Evolutionary conservation across 192 early-diverging fungal species (phyloP).

Genomic region (Coemansia sp.): DNA sequence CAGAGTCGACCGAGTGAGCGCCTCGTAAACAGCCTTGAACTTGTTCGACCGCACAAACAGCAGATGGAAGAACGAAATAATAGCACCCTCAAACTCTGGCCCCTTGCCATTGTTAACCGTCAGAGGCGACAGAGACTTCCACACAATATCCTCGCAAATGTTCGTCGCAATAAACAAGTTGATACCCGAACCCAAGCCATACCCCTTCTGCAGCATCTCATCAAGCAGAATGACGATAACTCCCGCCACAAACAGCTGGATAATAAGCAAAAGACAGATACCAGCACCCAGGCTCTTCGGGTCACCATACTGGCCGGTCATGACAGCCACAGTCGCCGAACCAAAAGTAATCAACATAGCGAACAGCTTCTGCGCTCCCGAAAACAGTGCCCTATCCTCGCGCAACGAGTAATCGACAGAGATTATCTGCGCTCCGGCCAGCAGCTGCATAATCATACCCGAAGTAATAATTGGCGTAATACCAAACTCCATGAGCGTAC

Average conservation of each 20-base stretch:
- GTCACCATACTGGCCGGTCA: constrained; percentile 97
- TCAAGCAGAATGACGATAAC: constrained; percentile 98
- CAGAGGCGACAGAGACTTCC: constrained; percentile 98
- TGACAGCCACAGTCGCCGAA: constrained; percentile 96
- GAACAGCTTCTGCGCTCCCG: constrained; percentile 98
- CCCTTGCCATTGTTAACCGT: constrained; percentile 98
- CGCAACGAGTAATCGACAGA: constrained; percentile 99
- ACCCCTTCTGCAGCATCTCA: constrained; percentile 99
- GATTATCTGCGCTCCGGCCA: constrained; percentile 98
- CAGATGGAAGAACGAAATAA: constrained; percentile 94
- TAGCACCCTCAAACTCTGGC: constrained; percentile 98
- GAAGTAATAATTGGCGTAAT: constrained; percentile 99
- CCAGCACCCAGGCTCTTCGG: constrained; percentile 96
- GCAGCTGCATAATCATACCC: constrained; percentile 99
- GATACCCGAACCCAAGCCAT: constrained; percentile 99
- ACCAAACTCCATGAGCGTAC: constrained; percentile 99
- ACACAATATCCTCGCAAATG: constrained; percentile 99
- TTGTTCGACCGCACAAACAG: constrained; percentile 96
- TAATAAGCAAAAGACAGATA: constrained; percentile 93
- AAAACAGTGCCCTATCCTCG: constrained; percentile 98
- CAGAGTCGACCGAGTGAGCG: constrained; percentile 87
- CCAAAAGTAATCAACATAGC: constrained; percentile 99
- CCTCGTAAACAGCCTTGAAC: constrained; percentile 95
- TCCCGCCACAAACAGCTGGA: constrained; percentile 97
- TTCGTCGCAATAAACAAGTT: constrained; percentile 99